Evolutionary conservation across 768 basidiomycete genomes (phyloP), one percentile per base, ranked within the genome.

Genomic region (Hypsizygus marmoreus): DNA sequence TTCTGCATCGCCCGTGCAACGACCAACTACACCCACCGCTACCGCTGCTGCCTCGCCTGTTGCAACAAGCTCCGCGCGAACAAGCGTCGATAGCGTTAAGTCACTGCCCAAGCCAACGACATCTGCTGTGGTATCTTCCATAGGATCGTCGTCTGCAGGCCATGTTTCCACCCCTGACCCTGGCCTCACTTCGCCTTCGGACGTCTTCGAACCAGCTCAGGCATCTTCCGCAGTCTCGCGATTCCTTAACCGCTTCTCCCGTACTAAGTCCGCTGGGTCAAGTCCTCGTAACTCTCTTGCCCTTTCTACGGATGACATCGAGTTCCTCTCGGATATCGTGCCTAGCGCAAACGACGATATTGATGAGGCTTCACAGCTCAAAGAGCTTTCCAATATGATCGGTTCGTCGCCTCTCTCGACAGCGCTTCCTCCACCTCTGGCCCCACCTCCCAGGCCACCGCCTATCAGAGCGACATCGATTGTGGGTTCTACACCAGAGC

Each of bases 301-400:
- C 10, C 73, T 95, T 13, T 89, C 89, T 12, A 72, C 79, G 1
- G 83, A 89, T 47, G 93, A 95, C 61, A 72, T 95, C 22, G 86
- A 91, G 53, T 94, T 88, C 59, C 73, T 95, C 14, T 80, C 80
- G 25, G 87, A 84, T 60, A 75, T 79, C 44, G 85, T 79, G 8
- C 84, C 86, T 3, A 77, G 75, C 51, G 74, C 73, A 9, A 60
- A 54, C 38, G 79, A 81, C 45, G 73, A 67, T 12, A 59, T 65
- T 13, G 64, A 67, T 23, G 62, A 70, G 10, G 63, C 58, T 17
- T 47, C 51, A 29, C 59, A 68, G 28, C 50, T 76, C 14, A 65
- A 63, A 45, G 67, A 64, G 13, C 59, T 82, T 13, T 66, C 71
- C 20, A 63, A 58, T 45, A 68, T 75, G 64, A 67, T 75, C 17